Evolutionary conservation across 192 early-diverging fungal genomes (phyloP), one percentile per base, ranked within the genome.

Genomic region (Gaertneriomyces semiglobifer): DNA sequence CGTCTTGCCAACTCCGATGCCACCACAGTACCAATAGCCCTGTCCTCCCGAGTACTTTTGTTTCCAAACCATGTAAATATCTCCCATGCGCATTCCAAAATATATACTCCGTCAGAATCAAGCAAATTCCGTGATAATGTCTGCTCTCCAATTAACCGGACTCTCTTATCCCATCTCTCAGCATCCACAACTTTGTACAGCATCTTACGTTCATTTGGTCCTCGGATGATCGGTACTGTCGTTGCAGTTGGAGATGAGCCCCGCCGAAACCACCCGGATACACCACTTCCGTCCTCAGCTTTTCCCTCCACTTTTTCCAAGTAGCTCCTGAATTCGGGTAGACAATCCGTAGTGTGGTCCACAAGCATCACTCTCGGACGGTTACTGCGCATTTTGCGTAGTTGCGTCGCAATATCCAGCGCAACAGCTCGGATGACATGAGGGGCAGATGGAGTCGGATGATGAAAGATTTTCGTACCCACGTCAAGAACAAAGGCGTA

Each of bases 61-160:
- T 58, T 74, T 12, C 72, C 72, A 51, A 67, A 56, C 77, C 77
- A 78, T 11, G 46, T 14, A 44, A 73, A 69, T 6, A 78, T 70
- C 55, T 78, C 74, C 20, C 39, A 7, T 8, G 11, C 8, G 38
- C 12, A 43, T 10, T 44, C 7, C 4, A 78, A 58, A 1, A 78
- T 20, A 47, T 53, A 73, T 0, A 53, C 60, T 6, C 18, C 14
- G 16, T 71, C 69, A 19, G 40, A 44, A n/a, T 57, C 47, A 12
- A 78, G 50, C 12, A 73, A 7, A 10, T 5, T 42, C 59, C 69
- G 77, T 6, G 25, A 33, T 2, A 33, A 33, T 33, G 25, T 33
- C 25, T 33, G 25, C 25, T 33, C 25, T 33, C 25, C 25, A 33
- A 33, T 33, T 33, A 33, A 33, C 25, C 25, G 25, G 0, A 33